These are phyloP conservation scores for Clavaria fumosa DNA, from an alignment of 768 basidiomycete species.

Conservation along the genomic window DNA sequence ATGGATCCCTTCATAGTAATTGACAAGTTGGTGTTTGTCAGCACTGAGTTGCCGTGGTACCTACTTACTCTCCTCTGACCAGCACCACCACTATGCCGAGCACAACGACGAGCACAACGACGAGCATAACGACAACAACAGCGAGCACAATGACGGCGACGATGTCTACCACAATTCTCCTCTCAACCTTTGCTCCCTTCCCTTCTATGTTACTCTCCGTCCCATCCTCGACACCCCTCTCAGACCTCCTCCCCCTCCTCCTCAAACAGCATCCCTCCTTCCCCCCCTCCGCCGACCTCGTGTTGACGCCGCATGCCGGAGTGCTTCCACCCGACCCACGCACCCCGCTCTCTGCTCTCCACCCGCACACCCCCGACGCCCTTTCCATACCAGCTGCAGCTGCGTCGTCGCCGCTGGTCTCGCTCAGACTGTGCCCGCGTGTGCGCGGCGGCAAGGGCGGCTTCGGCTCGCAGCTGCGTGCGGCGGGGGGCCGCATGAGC, in stretches of 20 bases:
- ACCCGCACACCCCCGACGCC: too few relatives aligned
- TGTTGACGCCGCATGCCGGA: slow-evolving; percentile 21
- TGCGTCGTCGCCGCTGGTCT: slow-evolving; percentile 27
- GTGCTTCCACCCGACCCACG: slow-evolving; percentile 22
- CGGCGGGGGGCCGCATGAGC: slow-evolving; percentile 95
- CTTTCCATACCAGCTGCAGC: too few relatives aligned
- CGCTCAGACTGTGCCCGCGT: slow-evolving; percentile 57
- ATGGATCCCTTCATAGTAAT: too few relatives aligned
- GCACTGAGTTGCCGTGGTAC: too few relatives aligned
- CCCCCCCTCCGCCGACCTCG: slow-evolving; percentile 28
- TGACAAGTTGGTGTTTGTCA: too few relatives aligned
- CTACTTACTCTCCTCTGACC: too few relatives aligned
- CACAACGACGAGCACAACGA: too few relatives aligned
- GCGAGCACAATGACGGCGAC: too few relatives aligned
- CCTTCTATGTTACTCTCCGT: slow-evolving; percentile 35
- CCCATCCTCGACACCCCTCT: slow-evolving; percentile 24
- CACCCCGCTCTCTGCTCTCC: slow-evolving; percentile 15
- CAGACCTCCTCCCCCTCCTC: slow-evolving; percentile 29
- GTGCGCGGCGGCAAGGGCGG: slow-evolving; percentile 91
- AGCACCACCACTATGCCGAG: too few relatives aligned
- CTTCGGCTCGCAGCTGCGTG: slow-evolving; percentile 90
- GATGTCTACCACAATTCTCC: slow-evolving; percentile 21
- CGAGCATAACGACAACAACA: too few relatives aligned
- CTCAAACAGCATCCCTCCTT: slow-evolving; percentile 31
- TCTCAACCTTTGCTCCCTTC: slow-evolving; percentile 49